Base-by-base conservation (phyloP, 208 protist species). In the Lotmaria passim region DNA sequence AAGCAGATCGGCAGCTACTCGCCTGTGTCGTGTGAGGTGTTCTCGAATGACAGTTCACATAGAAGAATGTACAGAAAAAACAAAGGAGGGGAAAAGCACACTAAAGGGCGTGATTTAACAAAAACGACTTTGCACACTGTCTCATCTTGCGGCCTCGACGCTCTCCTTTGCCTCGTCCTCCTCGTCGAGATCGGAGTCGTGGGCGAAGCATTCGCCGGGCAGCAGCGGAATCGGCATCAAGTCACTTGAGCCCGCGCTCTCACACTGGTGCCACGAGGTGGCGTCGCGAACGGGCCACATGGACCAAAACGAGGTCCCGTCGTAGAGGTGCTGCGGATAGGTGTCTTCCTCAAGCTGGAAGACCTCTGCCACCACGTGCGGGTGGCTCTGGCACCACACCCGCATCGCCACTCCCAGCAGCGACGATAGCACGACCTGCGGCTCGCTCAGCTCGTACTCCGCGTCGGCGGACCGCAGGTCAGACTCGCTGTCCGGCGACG, bases 391-490 rank as follows among this genome's bases (percentile, higher is more conserved):
- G 36, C 69, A 57, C 69, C 69, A 75, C 34, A 81, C 71, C 11
- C 67, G 70, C 75, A 81, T 75, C 50, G 79, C 71, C 3, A 75
- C 55, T 1, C 75, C 75, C 7, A 78, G 56, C 50, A 79, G 66
- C 19, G 75, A 78, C 52, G 69, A 62, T 39, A 81, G 70, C 52
- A 77, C 69, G 11, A 69, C 58, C n/a, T 69, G 57, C 7, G 68
- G 65, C 34, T 65, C 70, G 44, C 73, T 68, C 14, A 84, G 64
- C 21, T 77, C 67, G 63, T 80, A 80, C 74, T 75, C 61, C n/a
- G 63, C 58, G 36, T 70, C 63, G n/a, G 61, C 59, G 12, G 73
- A 73, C 11, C 51, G 66, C 44, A 59, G 51, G 51, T 51, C 73
- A n/a, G 61, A 66, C 36, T 34, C 44, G 28, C 63, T 50, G 41